Evolutionary conservation across 176 grass and related monocot genomes (phyloP).

Genomic region (Cymbopogon citratus): DNA sequence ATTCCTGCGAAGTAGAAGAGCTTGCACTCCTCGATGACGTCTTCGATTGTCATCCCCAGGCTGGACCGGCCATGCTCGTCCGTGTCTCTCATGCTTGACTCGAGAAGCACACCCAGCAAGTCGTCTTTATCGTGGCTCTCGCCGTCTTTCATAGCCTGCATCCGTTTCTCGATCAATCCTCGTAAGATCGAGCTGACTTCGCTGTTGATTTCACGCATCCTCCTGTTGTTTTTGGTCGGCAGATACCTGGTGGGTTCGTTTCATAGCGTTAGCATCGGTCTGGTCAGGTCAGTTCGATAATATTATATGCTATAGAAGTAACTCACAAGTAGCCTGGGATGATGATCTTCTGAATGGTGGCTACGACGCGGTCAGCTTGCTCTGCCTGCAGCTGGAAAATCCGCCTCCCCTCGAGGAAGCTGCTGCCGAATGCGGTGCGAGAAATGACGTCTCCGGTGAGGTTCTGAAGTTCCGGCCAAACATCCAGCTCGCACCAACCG

Average conservation of each 20-base stretch:
- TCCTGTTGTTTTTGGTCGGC: conserved; percentile 43
- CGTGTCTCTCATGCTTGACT: conserved; percentile 41
- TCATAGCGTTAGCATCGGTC: too few species aligned
- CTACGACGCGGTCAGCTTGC: conserved; percentile 17
- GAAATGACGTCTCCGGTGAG: conserved; percentile 26
- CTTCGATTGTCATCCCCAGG: conserved; percentile 39
- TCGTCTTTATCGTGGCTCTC: conserved; percentile 33
- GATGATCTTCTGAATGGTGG: not conserved
- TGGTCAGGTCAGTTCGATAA: not conserved
- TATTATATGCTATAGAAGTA: not conserved
- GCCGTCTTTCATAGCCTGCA: conserved; percentile 29
- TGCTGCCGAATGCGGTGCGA: conserved; percentile 10
- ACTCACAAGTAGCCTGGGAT: conserved; percentile 48
- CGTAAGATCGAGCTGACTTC: conserved; percentile 37
- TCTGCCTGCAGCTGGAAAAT: conserved; percentile 5
- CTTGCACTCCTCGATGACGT: conserved; percentile 81
- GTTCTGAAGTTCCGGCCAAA: conserved; percentile 16
- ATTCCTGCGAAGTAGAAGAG: conserved; percentile 81
- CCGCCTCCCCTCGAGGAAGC: conserved; percentile 1
- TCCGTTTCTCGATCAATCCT: conserved; percentile 41
- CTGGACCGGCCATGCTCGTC: conserved; percentile 1
- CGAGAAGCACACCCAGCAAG: conserved; percentile 41
- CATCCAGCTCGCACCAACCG: not conserved
- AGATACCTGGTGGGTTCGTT: conserved; percentile 52
- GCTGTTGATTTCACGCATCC: conserved; percentile 30